Evolutionary conservation across 1,284 basidiomycete species (phyloP), one percentile per base, ranked within the genome.

Genomic region (Trametes sp.): DNA sequence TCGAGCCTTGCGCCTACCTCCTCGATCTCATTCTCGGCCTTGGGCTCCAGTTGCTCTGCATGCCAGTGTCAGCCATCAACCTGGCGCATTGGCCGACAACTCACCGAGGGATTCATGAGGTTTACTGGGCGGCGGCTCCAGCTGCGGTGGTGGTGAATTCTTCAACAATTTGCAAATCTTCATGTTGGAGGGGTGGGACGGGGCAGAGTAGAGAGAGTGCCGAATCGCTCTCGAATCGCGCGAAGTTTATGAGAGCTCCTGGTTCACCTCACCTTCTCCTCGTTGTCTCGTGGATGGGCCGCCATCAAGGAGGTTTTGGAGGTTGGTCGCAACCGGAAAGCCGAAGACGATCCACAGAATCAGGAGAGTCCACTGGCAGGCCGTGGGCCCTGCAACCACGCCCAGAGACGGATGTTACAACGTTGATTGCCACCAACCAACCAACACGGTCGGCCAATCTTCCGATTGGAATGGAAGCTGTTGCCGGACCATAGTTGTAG

Each of bases 21-120:
- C 26, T 59, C 51, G 35, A 59, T 41, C 21, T 59, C 58, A 21
- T 54, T 48, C 33, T 59, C 58, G 19, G 58, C 58, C 42, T 48
- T 53, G 19, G 58, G 51, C 44, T 59, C 51, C 33, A 59, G 26
- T 9, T 33, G 58, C 16, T 31, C 58, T 59, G 21, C 24, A 35
- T 3, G 16, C 5, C 2, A 5, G 31, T 41, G 5, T 28, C 5
- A 7, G 2, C n/a, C 8, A 33, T 1, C 2, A 16, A 26, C 14
- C 11, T 6, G 16, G 16, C 28, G 36, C 19, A 11, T 29, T 6
- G 14, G 7, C 5, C 14, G 16, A n/a, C 5, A n/a, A 28, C 57
- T 28, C 19, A 59, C 57, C 31, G 16, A 59, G 26, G 10, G 50
- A 52, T 28, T 52, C 57, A 19, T 46, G 19, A 7, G 50, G 38